phyloP scores from a whole-genome alignment of 1,139 yeast species.

The Lodderomyces elongisporus region DNA sequence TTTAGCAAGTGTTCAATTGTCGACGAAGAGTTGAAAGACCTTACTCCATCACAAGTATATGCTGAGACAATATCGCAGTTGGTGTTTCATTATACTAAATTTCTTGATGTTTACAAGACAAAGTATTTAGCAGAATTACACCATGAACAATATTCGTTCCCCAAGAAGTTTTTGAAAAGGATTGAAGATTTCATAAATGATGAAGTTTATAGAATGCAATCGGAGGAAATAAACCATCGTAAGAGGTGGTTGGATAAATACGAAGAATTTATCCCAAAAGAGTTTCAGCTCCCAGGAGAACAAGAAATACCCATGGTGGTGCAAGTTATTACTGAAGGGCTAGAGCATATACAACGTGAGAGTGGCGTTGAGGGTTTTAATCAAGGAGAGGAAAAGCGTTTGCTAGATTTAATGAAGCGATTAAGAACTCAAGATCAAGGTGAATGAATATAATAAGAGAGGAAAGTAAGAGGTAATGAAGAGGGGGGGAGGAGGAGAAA shows the following conservation, averaged over 20 bases:
- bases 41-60: constrained; percentile 21
- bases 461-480: not conserved
- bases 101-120: constrained; percentile 29
- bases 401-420: constrained; percentile 20
- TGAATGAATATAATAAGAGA: not conserved
- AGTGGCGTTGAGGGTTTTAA: constrained; percentile 13
- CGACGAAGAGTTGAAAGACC: constrained; percentile 7
- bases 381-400: constrained; percentile 19
- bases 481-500: not conserved
- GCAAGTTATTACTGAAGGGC: constrained; percentile 42
- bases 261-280: constrained; percentile 42
- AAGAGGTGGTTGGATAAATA: constrained; percentile 34
- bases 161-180: constrained; percentile 29
- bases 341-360: constrained; percentile 24
- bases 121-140: constrained; percentile 37
- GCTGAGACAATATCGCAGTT: constrained; percentile 27
- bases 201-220: constrained; percentile 29
- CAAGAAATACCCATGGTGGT: constrained; percentile 33
- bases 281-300: constrained; percentile 39
- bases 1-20: constrained; percentile 14
- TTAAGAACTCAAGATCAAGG: constrained; percentile 2
- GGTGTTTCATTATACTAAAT: constrained; percentile 34
- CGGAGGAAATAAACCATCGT: constrained; percentile 33
- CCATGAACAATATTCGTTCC: constrained; percentile 38
- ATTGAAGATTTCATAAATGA: constrained; percentile 32